Evolutionary conservation across 257 asterid genomes (phyloP), one percentile per base, ranked within the genome.

Genomic region (Buddleja alternifolia): DNA sequence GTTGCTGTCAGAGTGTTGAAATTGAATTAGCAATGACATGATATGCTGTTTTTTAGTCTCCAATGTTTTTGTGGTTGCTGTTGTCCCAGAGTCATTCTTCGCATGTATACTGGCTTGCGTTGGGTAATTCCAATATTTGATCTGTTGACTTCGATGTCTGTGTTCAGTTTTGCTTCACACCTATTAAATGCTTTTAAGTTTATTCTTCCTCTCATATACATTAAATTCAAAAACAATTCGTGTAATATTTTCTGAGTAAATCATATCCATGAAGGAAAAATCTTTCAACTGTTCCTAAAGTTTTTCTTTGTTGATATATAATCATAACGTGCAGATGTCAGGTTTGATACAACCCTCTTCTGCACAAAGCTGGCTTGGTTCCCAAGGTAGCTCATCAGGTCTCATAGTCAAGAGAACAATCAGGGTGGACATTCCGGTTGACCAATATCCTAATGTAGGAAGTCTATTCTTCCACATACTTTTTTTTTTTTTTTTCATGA

Each of bases 401-500:
- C 82, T 82, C 54, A 76, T 82, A 3, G 90, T 77, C 82, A 85
- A 82, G 82, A 85, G 75, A 36, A 74, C 87, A 11, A 72, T 88
- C 66, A 77, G 95, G 77, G 85, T 88, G 70, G 90, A 88, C 51
- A 78, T 88, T 56, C 93, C 95, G 0, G 89, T 88, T 60, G 95
- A 86, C 54, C 89, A 78, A 55, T 82, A 80, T 79, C 95, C 95
- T 59, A 81, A 74, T 80, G 95, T 88, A 88, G 23, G 70, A 46
- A 16, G 46, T 36, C 47, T n/a, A 55, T 20, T 60, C 60, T 61
- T 44, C 60, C 9, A 17, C 34, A 10, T 61, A 14, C 34, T 61
- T 52, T 72, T n/a, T n/a, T n/a, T n/a, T n/a, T n/a, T n/a, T n/a
- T n/a, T n/a, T n/a, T 56, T 57, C 34, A 50, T 47, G 61, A 0